phyloP scores from a whole-genome alignment of 257 asterid genomes.

The Solanum neorickii region DNA sequence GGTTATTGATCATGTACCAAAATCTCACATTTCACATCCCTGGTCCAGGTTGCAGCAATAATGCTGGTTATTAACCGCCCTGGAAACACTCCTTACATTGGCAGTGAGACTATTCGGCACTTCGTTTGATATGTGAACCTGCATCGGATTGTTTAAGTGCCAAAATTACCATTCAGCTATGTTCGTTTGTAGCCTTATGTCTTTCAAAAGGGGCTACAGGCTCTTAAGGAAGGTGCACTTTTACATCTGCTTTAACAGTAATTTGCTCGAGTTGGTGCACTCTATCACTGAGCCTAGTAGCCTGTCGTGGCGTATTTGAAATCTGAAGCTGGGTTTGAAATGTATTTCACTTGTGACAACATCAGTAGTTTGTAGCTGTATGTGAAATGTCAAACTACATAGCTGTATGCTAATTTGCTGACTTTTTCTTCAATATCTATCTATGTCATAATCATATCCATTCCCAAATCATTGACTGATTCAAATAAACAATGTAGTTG shows the following conservation, averaged over 20 bases:
- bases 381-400: neutral
- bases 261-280: slow-evolving; percentile 9
- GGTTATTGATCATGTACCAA: slow-evolving; percentile 18
- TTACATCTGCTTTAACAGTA: neutral
- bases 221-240: slow-evolving; percentile 13
- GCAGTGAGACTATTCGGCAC: slow-evolving; percentile 20
- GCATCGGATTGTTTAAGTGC: neutral
- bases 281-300: neutral
- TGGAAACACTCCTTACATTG: neutral
- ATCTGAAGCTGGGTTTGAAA: too few relatives aligned
- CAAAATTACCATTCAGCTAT: neutral
- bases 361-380: neutral
- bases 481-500: neutral
- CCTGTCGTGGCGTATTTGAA: neutral
- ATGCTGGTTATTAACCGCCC: slow-evolving; percentile 16
- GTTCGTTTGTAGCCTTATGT: neutral
- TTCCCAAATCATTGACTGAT: neutral
- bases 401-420: neutral
- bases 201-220: slow-evolving; percentile 19
- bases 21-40: slow-evolving; percentile 10
- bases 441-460: neutral
- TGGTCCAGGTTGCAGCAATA: slow-evolving; percentile 28
- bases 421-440: neutral
- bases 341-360: neutral
- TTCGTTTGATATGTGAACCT: slow-evolving; percentile 5